Evolutionary conservation across 345 rosid species (phyloP), one percentile per base, ranked within the genome.

Genomic region (Bruguiera sexangula): DNA sequence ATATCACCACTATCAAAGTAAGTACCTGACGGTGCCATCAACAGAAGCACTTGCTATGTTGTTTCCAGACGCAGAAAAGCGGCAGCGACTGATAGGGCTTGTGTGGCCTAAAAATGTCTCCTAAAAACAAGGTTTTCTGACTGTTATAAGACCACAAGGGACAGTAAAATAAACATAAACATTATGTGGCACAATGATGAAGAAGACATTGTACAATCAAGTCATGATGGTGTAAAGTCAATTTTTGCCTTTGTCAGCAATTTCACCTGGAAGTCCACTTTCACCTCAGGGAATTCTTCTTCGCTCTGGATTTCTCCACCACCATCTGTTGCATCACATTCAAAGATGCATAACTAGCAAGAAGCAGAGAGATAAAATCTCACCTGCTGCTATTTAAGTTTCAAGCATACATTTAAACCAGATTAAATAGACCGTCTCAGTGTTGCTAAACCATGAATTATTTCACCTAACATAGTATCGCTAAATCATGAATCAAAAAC

Each of bases 11-110:
- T 36, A 62, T 24, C 62, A 50, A 16, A 60, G 6, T 22, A 72
- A 48, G 37, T 80, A 88, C 93, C 93, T 88, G 82, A 88, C 90
- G 34, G 93, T 88, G 68, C 93, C 93, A 79, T 86, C 90, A 65
- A 72, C 79, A 56, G 93, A 88, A 68, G 93, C 93, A 76, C 90
- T 88, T 65, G 90, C 90, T 71, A 88, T 86, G 69, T 88, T 86
- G 83, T 82, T 80, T 62, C 93, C 93, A 68, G 93, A 84, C 56
- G 89, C 89, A 77, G 93, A 88, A 85, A 86, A 86, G 52, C 88
- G 85, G 75, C 89, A 88, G 27, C 89, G 68, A 46, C 87, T 83
- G 71, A 88, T 86, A 64, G 90, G 85, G 73, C 87, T 88, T 20
- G 93, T 86, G 77, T 86, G 90, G 69, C 93, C 93, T 69, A 88